Percentiles rank a stretch among this genome's conserved stretches.
phyloP scores from a whole-genome alignment of 805 yeast genomes.

The Metschnikowia shivogae region DNA sequence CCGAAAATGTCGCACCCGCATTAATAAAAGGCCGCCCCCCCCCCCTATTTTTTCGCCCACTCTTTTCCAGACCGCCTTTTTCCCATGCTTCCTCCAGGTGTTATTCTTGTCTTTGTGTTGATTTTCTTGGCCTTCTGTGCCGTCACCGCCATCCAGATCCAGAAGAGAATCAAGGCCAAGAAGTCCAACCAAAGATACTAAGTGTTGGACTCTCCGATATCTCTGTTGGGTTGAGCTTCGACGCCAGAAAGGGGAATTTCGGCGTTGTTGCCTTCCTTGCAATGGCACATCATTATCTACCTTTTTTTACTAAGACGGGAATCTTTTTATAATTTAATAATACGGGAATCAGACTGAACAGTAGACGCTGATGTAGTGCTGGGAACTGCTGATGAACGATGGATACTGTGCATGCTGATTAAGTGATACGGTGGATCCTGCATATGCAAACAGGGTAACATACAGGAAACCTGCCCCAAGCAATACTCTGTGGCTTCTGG shows the following conservation, averaged over 20 bases:
- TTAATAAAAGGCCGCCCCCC: conserved; percentile 5
- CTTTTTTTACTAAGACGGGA: conserved; percentile 20
- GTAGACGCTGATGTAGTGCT: neutral
- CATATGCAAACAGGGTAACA: too few species aligned
- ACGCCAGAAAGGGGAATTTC: neutral
- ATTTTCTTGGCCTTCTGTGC: conserved; percentile 45
- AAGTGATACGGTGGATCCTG: too few species aligned
- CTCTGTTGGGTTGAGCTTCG: neutral
- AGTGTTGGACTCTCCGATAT: conserved; percentile 3
- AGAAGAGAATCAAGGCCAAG: conserved; percentile 40
- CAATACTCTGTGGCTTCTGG: too few species aligned
- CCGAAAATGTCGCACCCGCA: conserved; percentile 13
- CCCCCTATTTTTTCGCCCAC: conserved; percentile 6
- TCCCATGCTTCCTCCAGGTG: conserved; percentile 68
- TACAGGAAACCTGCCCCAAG: too few species aligned
- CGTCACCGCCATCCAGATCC: conserved; percentile 33
- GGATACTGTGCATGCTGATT: too few species aligned
- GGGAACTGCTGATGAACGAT: too few species aligned
- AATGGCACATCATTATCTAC: conserved; percentile 15
- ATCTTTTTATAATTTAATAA: conserved; percentile 17
- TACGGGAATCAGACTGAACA: conserved; percentile 18
- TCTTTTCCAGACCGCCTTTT: conserved; percentile 6
- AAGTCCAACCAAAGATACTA: conserved; percentile 30
- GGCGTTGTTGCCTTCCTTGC: neutral
- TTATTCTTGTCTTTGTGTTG: conserved; percentile 62